These are phyloP conservation scores for Aureobasidium sp. DNA, from an alignment of 2,329 filamentous ascomycete species.

Conservation along the genomic window DNA sequence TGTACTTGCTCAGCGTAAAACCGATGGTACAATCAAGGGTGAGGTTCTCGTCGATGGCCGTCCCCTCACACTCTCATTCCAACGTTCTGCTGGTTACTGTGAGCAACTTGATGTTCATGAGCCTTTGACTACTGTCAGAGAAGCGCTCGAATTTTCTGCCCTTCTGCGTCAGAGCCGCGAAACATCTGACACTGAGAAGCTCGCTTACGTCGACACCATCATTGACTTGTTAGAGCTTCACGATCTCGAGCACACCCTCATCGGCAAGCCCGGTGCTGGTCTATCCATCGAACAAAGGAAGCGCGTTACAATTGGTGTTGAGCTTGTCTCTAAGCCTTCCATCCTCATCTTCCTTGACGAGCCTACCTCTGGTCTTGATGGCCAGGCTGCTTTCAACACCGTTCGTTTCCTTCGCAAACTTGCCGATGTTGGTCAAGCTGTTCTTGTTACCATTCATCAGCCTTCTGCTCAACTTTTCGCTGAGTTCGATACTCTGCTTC, in stretches of 20 bases:
- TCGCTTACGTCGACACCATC: constrained; percentile 69
- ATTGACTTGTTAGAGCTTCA: constrained; percentile 73
- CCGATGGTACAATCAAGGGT: constrained; percentile 69
- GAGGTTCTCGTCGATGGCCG: constrained; percentile 69
- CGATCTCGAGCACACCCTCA: constrained; percentile 71
- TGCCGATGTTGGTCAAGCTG: constrained; percentile 52
- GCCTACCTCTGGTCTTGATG: constrained; percentile 68
- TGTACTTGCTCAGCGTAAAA: constrained; percentile 73
- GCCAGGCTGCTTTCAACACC: constrained; percentile 70
- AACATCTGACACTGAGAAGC: constrained; percentile 65
- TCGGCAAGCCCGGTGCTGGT: constrained; percentile 68
- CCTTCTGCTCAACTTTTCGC: constrained; percentile 47
- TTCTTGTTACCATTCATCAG: constrained; percentile 55
- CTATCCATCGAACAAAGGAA: constrained; percentile 70
- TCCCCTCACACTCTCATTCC: constrained; percentile 62
- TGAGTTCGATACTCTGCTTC: constrained; percentile 49
- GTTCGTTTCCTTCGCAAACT: constrained; percentile 69
- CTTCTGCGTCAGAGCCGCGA: constrained; percentile 68
- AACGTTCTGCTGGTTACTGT: constrained; percentile 70
- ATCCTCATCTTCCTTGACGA: constrained; percentile 70
- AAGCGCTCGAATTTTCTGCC: constrained; percentile 73
- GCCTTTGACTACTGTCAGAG: constrained; percentile 67
- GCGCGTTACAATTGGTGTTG: constrained; percentile 63
- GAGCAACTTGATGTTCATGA: constrained; percentile 74
- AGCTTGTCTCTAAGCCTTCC: constrained; percentile 53